Evolutionary conservation across 2,329 filamentous ascomycete species (phyloP).

Genomic region (Fragosphaeria purpurea): DNA sequence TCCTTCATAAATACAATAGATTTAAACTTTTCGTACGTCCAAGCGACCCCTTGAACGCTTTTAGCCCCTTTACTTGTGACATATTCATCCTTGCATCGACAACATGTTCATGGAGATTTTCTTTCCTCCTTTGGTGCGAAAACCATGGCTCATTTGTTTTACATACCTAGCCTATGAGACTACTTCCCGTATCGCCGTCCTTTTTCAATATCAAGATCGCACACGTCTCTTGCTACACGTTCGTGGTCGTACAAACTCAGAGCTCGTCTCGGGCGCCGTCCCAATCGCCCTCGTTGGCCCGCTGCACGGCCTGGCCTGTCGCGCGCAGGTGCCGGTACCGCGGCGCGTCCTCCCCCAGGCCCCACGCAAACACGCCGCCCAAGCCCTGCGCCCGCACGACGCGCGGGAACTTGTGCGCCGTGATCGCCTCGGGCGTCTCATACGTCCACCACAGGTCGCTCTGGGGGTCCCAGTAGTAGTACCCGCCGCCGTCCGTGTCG

Average conservation of each 20-base stretch:
- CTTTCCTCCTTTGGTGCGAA: too few species aligned
- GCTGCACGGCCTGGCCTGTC: constrained; percentile 18
- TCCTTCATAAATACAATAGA: too few species aligned
- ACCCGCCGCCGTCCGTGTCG: constrained; percentile 49
- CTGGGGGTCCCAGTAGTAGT: constrained; percentile 56
- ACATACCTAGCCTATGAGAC: too few species aligned
- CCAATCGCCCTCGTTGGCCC: background rate
- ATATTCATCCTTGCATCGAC: too few species aligned
- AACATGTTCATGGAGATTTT: too few species aligned
- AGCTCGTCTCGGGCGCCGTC: constrained; percentile 16
- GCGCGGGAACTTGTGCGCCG: constrained; percentile 45
- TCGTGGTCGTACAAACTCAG: constrained; percentile 3
- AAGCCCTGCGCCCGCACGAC: constrained; percentile 47
- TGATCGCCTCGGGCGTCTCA: constrained; percentile 53
- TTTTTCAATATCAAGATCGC: too few species aligned
- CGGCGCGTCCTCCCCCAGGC: constrained; percentile 56
- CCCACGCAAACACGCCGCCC: constrained; percentile 69
- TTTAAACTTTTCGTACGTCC: too few species aligned
- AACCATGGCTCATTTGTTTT: too few species aligned
- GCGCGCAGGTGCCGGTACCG: constrained; percentile 30
- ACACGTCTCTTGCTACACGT: too few species aligned
- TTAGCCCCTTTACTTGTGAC: too few species aligned
- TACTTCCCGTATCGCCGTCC: too few species aligned
- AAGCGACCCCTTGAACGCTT: too few species aligned
- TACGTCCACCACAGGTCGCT: constrained; percentile 63